phyloP scores from a whole-genome alignment of 179 eudicot genomes.

The Sideroxylon spinosum region DNA sequence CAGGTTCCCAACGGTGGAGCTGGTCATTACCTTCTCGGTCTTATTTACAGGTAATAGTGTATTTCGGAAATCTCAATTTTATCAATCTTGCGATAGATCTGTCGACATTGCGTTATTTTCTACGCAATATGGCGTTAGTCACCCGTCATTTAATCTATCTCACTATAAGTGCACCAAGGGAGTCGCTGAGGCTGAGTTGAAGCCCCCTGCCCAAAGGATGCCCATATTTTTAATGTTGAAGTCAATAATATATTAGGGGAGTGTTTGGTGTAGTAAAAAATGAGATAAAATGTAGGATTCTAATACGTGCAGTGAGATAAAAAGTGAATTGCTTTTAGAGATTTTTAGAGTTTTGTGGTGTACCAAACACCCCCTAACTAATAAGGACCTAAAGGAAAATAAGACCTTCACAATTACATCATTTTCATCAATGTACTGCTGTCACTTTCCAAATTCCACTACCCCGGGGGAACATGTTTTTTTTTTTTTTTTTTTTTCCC shows the following conservation, averaged over 20 bases:
- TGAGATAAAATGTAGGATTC: too few relatives aligned
- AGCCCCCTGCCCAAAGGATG: background rate
- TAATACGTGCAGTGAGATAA: too few relatives aligned
- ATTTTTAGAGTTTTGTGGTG: too few relatives aligned
- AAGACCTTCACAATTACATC: background rate
- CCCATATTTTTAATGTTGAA: background rate
- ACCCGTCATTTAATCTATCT: too few relatives aligned
- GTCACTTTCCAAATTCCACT: background rate
- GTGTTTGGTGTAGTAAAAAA: too few relatives aligned
- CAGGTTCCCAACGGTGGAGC: conserved; percentile 99
- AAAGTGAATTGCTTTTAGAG: too few relatives aligned
- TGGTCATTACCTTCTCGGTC: conserved; percentile 99
- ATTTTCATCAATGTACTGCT: background rate
- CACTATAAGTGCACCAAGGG: background rate
- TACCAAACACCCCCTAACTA: too few relatives aligned
- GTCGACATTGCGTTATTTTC: background rate
- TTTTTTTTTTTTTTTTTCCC: background rate
- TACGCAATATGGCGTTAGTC: background rate
- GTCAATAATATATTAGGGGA: background rate
- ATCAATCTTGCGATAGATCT: background rate
- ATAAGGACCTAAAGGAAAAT: background rate
- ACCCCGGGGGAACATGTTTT: too few relatives aligned
- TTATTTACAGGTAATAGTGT: conserved; percentile 61
- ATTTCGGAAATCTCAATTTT: background rate
- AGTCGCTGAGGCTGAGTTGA: background rate